Evolutionary conservation across 129 eudicot species (phyloP), one percentile per base, ranked within the genome.

Genomic region (Flaveria robusta): DNA sequence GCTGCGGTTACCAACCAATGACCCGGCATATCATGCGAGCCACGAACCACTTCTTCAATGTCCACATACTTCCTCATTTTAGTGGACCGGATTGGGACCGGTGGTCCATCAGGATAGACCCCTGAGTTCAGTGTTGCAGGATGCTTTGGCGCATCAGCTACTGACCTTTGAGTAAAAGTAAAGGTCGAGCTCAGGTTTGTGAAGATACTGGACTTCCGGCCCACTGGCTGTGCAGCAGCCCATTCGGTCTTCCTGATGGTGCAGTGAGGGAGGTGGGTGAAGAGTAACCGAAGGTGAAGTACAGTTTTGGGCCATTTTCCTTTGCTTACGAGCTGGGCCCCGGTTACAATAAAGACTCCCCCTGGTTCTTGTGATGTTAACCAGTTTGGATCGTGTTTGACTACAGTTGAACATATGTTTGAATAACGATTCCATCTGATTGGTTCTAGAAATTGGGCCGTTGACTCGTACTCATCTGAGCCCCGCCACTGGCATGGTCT

Each of bases 1-100:
- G 92, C 99, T 9, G 93, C 99, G 0, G 89, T 91, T 5, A 94
- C 99, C 82, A 94, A 65, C 99, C 99, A 94, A 85, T 94, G 99
- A n/a, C 99, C 99, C 2, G 99, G 97, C 24, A 79, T 70, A 78
- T 94, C 96, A 58, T 87, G 88, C 10, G 99, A 96, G 14, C 94
- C 99, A 12, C 96, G 88, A 5, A 78, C 81, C 56, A 91, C 92
- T 85, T 94, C 99, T 2, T 85, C 74, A 9, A 79, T 65, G 16
- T 91, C 96, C 9, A 94, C 86, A 55, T 74, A 91, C 67, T 88
- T 91, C 43, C 86, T 82, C 68, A 94, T 77, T 73, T 87, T 91
- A n/a, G 75, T 83, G 7, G 86, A 87, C 7, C 80, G 85, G 37
- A 87, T 62, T 1, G 93, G 96, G 39, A 84, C 87, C 1, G 96